Evolutionary conservation across 371 early-diverging fungal species (phyloP), one percentile per base, ranked within the genome.

Genomic region (Paraphysoderma sedebokerense): DNA sequence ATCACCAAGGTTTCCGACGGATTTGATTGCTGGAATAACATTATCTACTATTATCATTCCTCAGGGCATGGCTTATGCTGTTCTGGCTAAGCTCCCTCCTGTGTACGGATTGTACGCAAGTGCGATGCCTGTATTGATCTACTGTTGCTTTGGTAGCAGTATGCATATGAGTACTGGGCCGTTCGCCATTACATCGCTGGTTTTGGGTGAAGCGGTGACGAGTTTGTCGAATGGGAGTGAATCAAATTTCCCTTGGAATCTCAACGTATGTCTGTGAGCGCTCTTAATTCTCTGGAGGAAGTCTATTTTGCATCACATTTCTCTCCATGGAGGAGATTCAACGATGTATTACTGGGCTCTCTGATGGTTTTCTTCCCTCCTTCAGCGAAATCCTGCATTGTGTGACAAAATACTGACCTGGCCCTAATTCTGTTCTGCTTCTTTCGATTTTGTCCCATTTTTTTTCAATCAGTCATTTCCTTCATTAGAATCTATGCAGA

Each of bases 11-110:
- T 39, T 63, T 7, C 55, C 58, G 12, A 54, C 55, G 27, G 63
- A 63, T 31, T 52, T 63, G 34, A 53, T 63, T 48, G 63, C 63
- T 7, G 61, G 63, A 3, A 44, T 36, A 60, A 66, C 72, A 23
- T 50, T 72, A 30, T 61, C 67, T 3, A 65, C 70, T 30, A 55
- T 72, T 12, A 54, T 72, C 12, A 60, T 72, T 32, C 72, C 72
- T 27, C 72, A 72, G 50, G 60, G 65, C 42, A 72, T 72, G 73
- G 68, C 70, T 13, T 72, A 72, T 55, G 65, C 70, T 3, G 66
- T 64, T 48, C 52, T 72, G 46, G 69, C 73, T 9, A 57, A 56
- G 6, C 45, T 72, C 38, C 68, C 70, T 2, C 64, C 73, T 15
- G 73, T 67, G 13, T 60, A 63, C 46, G 73, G 73, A 11, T 64